Base-by-base conservation (phyloP, 2,329 filamentous ascomycete species). In the Monilinia aucupariae region DNA sequence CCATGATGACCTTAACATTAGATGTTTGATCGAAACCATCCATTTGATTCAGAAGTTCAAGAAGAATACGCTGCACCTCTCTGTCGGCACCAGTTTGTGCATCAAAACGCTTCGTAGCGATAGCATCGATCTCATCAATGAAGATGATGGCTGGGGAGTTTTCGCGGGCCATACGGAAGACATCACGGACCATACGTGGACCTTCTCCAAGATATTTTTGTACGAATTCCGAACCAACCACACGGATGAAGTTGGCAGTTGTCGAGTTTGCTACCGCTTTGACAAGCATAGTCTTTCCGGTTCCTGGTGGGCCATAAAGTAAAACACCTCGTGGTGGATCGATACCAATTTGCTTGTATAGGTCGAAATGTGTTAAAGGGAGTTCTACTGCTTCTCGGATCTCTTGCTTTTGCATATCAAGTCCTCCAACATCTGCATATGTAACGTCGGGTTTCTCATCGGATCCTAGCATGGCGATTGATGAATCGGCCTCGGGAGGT, bases 1-100 rank as follows among this genome's bases (percentile, higher is more conserved):
- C 94, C 94, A 99, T 99, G 80, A 99, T 99, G 75, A 99, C 94
- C 81, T 99, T 99, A 78, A 99, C 94, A 77, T 99, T 99, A 76
- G 91, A 90, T 0, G 92, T 96, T 78, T 99, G 94, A 77, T 99
- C 94, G 80, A 99, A 99, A 68, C 94, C 94, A 76, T 99, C 94
- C 94, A 99, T 99, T 79, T 99, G 94, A 80, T 99, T 99, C 68
- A 99, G 87, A 69, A 99, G 81, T 77, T 99, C 94, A 65, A 99
- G 87, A 64, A 99, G 82, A 73, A 99, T 99, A 83, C 94, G 93
- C 80, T 99, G 94, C 20, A 99, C 94, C 78, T 99, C 94, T 79
- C 94, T 87, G 75, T 99, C 94, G 69, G 94, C 94, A 76, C 94
- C 94, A 4, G 94, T 99, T 78, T 99, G 94, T 30, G 94, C 94